Conservation (phyloP, 73 alveolate species). For the Effrenium voratum region DNA sequence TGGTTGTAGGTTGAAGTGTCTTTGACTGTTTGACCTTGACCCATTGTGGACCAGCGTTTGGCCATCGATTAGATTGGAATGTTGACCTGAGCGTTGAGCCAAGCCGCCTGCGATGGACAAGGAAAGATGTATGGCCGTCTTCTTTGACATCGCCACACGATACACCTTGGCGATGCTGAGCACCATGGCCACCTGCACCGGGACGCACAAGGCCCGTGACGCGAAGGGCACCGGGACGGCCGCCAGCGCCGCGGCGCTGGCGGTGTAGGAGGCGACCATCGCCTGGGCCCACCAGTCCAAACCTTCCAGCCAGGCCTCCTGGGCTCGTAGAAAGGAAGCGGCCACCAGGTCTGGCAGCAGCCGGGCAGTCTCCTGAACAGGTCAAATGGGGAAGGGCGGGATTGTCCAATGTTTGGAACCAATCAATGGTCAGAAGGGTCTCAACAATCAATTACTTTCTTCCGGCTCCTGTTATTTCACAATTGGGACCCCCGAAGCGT, state of each 20-base stretch:
- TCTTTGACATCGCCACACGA: not conserved
- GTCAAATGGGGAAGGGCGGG: no score
- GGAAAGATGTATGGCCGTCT: not conserved
- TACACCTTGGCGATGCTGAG: not conserved
- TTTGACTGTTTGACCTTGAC: no score
- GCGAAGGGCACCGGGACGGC: not conserved
- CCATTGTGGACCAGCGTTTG: no score
- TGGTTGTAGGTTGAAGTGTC: no score
- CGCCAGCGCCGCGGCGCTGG: not conserved
- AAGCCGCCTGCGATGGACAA: not conserved
- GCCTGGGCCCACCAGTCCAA: not conserved
- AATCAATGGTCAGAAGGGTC: no score
- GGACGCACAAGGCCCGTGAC: not conserved
- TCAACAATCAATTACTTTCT: no score
- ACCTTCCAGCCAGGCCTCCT: not conserved
- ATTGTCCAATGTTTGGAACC: no score
- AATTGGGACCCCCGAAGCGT: no score
- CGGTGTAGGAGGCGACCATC: not conserved
- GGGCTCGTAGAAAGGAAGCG: not conserved
- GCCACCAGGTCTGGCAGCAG: constrained; percentile 12
- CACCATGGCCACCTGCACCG: not conserved
- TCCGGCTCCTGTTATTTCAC: no score
- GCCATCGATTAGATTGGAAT: no score
- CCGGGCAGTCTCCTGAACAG: not conserved
- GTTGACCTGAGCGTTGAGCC: not conserved